Evolutionary conservation across 345 rosid species (phyloP).

Genomic region (Hevea brasiliensis): DNA sequence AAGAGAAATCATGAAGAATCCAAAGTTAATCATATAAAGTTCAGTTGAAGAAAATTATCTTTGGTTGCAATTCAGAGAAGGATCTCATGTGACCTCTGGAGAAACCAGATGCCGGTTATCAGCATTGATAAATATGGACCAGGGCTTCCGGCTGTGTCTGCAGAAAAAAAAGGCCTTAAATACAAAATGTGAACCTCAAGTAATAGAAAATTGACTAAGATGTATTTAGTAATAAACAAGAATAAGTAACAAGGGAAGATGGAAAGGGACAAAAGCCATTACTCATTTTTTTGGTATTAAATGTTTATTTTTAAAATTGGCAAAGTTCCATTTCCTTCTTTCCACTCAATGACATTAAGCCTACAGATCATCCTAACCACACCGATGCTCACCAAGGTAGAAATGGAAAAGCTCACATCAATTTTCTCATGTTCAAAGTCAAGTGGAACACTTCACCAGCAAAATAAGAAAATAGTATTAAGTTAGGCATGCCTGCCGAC

Average conservation of each 20-base stretch:
- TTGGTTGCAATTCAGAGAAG: background rate
- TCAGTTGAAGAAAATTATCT: too few species aligned
- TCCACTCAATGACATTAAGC: background rate
- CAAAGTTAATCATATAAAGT: background rate
- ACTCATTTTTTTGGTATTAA: too few species aligned
- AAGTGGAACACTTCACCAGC: background rate
- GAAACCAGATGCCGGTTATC: constrained; percentile 88
- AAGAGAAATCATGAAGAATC: background rate
- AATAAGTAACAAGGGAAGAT: background rate
- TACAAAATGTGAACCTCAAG: background rate
- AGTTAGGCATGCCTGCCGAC: background rate
- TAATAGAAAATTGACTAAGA: background rate
- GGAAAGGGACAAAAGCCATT: too few species aligned
- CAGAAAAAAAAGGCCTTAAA: background rate
- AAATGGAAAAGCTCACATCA: background rate
- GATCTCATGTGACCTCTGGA: constrained; percentile 53
- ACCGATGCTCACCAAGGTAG: background rate
- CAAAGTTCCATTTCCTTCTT: background rate
- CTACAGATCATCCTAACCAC: background rate
- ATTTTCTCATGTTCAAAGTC: background rate
- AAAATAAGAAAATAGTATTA: background rate
- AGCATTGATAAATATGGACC: constrained; percentile 75
- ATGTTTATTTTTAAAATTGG: background rate
- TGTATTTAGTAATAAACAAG: background rate
- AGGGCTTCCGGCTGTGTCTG: constrained; percentile 87